A percentile compares a stretch with the other conserved stretches of the same genome.
Conservation (phyloP, 2,329 filamentous ascomycete species). For the Cytospora leucostoma region DNA sequence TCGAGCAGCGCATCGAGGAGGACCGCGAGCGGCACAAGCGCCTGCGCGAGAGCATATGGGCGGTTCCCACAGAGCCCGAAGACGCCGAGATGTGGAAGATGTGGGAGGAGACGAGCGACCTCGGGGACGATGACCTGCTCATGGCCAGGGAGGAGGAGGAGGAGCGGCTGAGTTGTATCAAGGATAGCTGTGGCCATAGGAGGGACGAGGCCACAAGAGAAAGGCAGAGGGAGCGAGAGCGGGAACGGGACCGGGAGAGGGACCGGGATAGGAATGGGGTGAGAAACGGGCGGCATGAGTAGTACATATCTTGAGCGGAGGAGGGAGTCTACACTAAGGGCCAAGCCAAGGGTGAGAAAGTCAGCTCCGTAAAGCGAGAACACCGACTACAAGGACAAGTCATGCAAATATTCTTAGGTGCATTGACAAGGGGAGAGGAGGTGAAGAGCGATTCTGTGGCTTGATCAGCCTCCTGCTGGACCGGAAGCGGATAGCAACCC, state of each 20-base stretch:
- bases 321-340: neutral
- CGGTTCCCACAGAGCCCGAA: conserved; percentile 65
- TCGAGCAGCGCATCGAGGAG: conserved; percentile 96
- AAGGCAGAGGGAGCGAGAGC: neutral
- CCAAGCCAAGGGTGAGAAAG: neutral
- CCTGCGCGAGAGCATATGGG: conserved; percentile 90
- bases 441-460: neutral
- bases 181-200: conserved; percentile 43
- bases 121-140: conserved; percentile 83
- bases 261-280: conserved; percentile 9
- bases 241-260: neutral
- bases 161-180: conserved; percentile 45
- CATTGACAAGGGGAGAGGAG: neutral
- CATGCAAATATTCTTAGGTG: neutral
- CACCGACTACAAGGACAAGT: neutral
- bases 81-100: conserved; percentile 75
- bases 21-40: conserved; percentile 94
- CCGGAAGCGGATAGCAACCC: neutral
- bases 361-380: neutral
- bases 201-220: conserved; percentile 24
- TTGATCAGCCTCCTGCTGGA: neutral
- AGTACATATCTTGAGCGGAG: neutral
- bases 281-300: conserved; percentile 27
- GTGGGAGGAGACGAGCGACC: conserved; percentile 85
- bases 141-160: conserved; percentile 72